A percentile compares a stretch with the other conserved stretches of the same genome.
Evolutionary conservation across 2,329 filamentous ascomycete genomes (phyloP).

Genomic region (Pseudopithomyces maydicus): DNA sequence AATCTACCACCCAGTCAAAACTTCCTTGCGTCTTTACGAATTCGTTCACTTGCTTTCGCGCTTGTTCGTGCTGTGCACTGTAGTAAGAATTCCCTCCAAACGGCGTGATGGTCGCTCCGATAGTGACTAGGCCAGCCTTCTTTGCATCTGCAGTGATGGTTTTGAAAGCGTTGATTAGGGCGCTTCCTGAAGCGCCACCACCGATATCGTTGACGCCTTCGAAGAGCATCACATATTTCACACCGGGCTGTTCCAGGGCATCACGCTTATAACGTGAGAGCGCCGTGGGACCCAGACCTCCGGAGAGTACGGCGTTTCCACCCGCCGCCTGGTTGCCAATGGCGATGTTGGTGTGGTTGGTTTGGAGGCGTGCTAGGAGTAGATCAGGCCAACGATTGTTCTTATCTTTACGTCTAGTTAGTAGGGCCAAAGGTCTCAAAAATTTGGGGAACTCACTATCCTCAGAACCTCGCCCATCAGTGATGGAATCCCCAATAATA

Average conservation of each 20-base stretch:
- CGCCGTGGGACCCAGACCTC: slow-evolving; percentile 66
- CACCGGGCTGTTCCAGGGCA: slow-evolving; percentile 62
- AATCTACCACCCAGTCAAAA: slow-evolving; percentile 66
- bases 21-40: slow-evolving; percentile 59
- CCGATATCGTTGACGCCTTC: slow-evolving; percentile 72
- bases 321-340: slow-evolving; percentile 70
- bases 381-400: slow-evolving; percentile 58
- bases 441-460: slow-evolving; percentile 50
- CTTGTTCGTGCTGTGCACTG: slow-evolving; percentile 59
- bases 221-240: slow-evolving; percentile 68
- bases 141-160: slow-evolving; percentile 61
- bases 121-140: slow-evolving; percentile 58
- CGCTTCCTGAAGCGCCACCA: background rate
- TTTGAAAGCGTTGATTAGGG: slow-evolving; percentile 54
- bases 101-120: slow-evolving; percentile 68
- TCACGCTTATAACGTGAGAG: slow-evolving; percentile 70
- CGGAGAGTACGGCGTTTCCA: slow-evolving; percentile 67
- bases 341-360: slow-evolving; percentile 55
- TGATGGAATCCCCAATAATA: slow-evolving; percentile 68
- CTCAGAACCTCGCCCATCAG: slow-evolving; percentile 66
- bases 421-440: background rate
- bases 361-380: slow-evolving; percentile 52
- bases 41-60: slow-evolving; percentile 61
- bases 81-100: slow-evolving; percentile 61
- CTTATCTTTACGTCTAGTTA: slow-evolving; percentile 2